These are phyloP conservation scores for Crotalaria pallida DNA, from an alignment of 306 rosid species.

Conservation along the genomic window DNA sequence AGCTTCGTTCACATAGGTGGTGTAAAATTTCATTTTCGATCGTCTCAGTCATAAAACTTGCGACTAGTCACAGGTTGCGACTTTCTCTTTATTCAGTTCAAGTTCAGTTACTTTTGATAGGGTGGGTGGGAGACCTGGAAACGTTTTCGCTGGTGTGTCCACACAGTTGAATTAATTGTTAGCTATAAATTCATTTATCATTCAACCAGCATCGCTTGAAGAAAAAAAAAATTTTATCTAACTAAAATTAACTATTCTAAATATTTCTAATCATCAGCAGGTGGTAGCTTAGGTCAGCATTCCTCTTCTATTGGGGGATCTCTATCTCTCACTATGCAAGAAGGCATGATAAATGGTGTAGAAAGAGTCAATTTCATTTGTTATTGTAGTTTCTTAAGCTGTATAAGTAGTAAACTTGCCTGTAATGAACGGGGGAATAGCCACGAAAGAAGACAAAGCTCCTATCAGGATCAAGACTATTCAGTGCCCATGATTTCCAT, in stretches of 20 bases:
- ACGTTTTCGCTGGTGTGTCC: not conserved
- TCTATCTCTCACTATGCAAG: not conserved
- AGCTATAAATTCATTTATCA: too few relatives aligned
- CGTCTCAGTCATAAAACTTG: too few relatives aligned
- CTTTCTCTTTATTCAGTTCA: too few relatives aligned
- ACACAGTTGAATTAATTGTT: too few relatives aligned
- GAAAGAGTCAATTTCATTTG: not conserved
- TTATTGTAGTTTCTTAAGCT: not conserved
- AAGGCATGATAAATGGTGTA: not conserved
- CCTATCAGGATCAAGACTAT: slow-evolving; percentile 40
- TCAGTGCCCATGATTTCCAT: slow-evolving; percentile 71
- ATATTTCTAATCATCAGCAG: too few relatives aligned
- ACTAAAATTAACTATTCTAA: too few relatives aligned
- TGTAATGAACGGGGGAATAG: slow-evolving; percentile 75
- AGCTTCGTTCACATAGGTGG: too few relatives aligned
- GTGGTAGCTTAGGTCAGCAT: not conserved
- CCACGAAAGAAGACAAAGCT: slow-evolving; percentile 71
- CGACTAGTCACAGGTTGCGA: too few relatives aligned
- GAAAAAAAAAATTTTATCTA: too few relatives aligned
- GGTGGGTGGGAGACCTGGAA: not conserved
- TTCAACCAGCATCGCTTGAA: too few relatives aligned
- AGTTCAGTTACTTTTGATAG: not conserved
- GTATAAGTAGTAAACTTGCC: slow-evolving; percentile 37
- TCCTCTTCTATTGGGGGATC: not conserved
- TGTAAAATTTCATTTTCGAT: too few relatives aligned